Evolutionary conservation across 2,329 filamentous ascomycete species (phyloP), one percentile per base, ranked within the genome.

Genomic region (Chalara sp.): DNA sequence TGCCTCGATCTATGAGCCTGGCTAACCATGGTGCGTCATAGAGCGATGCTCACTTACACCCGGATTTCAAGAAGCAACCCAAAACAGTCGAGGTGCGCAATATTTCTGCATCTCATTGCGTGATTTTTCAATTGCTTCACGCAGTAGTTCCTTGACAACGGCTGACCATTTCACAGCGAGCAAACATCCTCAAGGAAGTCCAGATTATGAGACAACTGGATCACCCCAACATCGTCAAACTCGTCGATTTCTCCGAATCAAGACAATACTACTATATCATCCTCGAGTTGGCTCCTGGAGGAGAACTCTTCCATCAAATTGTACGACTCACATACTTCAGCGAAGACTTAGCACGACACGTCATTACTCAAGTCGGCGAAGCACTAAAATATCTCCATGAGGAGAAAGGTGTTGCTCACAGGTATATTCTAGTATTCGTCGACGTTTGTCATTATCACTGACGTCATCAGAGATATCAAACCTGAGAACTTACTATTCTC

Each of bases 311-410:
- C 76, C 93, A 99, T 68, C 92, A 97, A 68, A 97, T 99, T 61
- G 93, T 99, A 47, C 87, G 92, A 59, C 81, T 99, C 67, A 99
- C 93, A 11, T 99, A 97, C 68, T 99, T 99, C 67, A 97, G 92
- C 72, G 93, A 99, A 68, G 86, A 96, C 46, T 76, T 99, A 1
- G 95, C 91, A 48, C 80, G 93, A 58, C 93, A 97, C 67, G 92
- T 97, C 63, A 99, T 99, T 61, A 75, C 84, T 4, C 92, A 97
- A 66, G 93, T 99, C 12, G 93, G 93, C n/a, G 83, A 95, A 61
- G 92, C 93, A 11, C 76, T 99, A 49, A 86, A 92, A 64, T 97
- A 97, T 66, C 70, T 99, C 53, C 93, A 99, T 62, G 93, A 97
- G 65, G 89, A 93, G 62, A 89, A 86, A 58, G 93, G 93, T 50